Base-by-base conservation (phyloP, 768 basidiomycete genomes). In the Scleroderma bovista region DNA sequence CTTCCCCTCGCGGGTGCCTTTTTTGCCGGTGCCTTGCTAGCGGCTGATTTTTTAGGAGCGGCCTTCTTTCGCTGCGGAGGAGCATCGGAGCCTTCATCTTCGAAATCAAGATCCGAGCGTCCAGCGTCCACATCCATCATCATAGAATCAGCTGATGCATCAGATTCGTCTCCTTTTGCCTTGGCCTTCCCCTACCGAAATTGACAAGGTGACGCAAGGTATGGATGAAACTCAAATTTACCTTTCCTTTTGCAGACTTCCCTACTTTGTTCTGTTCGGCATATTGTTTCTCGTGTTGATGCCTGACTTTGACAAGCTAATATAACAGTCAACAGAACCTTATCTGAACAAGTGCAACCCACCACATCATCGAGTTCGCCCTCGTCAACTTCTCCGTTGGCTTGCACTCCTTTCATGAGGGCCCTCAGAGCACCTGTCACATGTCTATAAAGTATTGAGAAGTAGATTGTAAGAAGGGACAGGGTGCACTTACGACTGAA, bases 291-390 rank as follows among this genome's bases (percentile, higher is more conserved):
- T 89, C 84, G 43, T 84, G 80, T 43, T 81, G 70, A 57, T 84
- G 80, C 60, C 83, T 83, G n/a, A 84, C 83, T 65, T 80, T 83
- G 48, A 70, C 72, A 3, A 89, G 73, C 89, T 90, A 24, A 32
- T 36, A 20, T 10, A 1, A 9, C 6, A 34, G 24, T 23, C 40
- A 52, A 43, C 10, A 48, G 34, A 29, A 41, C 22, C 47, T 13
- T 41, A n/a, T 10, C 17, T 23, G 19, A 10, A 19, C 31, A 15
- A 41, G 20, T 44, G 34, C 13, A 31, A 70, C 78, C 15, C 51
- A 89, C 89, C 67, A 82, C 69, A 49, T 88, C 85, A 33, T 88
- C 86, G 8, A 93, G 66, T 17, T 82, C 82, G 15, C 83, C 83
- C 52, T 91, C 88, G n/a, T 80, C 80, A 12, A 85, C 54, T 7